Conservation (phyloP, 2,329 filamentous ascomycete genomes). For the Coleophoma cylindrospora region DNA sequence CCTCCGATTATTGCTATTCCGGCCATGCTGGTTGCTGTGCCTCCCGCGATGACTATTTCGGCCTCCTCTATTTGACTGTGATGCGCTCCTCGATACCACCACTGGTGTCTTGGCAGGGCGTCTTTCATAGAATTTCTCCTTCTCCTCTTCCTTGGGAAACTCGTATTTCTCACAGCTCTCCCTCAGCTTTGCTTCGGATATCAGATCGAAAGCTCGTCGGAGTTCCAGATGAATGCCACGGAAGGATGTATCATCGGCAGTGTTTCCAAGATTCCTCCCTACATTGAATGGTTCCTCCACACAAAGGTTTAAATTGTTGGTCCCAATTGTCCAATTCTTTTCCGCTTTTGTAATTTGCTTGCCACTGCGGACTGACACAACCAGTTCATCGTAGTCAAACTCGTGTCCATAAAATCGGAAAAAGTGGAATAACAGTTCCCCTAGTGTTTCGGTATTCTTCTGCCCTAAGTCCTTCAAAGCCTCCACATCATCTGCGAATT, state of each 20-base stretch:
- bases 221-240: conserved; percentile 86
- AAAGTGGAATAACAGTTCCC: conserved; percentile 88
- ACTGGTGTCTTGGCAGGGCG: conserved; percentile 47
- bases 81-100: conserved; percentile 46
- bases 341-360: conserved; percentile 73
- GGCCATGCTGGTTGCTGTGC: conserved; percentile 17
- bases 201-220: conserved; percentile 77
- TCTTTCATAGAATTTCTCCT: conserved; percentile 52
- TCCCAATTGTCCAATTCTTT: conserved; percentile 79
- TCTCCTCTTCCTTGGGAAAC: conserved; percentile 77
- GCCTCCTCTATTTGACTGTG: conserved; percentile 41
- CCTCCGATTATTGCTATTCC: conserved; percentile 23
- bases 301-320: conserved; percentile 75
- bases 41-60: conserved; percentile 20
- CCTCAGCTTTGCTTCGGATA: conserved; percentile 72
- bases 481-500: conserved; percentile 83
- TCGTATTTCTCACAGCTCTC: conserved; percentile 85
- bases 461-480: conserved; percentile 69
- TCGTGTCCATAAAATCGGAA: conserved; percentile 94
- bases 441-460: conserved; percentile 76
- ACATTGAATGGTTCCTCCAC: conserved; percentile 97
- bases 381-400: conserved; percentile 80
- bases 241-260: conserved; percentile 92
- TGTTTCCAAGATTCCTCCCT: conserved; percentile 86
- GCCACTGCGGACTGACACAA: conserved; percentile 80